Evolutionary conservation across 2,329 filamentous ascomycete genomes (phyloP).

Genomic region (Alternaria conjuncta): DNA sequence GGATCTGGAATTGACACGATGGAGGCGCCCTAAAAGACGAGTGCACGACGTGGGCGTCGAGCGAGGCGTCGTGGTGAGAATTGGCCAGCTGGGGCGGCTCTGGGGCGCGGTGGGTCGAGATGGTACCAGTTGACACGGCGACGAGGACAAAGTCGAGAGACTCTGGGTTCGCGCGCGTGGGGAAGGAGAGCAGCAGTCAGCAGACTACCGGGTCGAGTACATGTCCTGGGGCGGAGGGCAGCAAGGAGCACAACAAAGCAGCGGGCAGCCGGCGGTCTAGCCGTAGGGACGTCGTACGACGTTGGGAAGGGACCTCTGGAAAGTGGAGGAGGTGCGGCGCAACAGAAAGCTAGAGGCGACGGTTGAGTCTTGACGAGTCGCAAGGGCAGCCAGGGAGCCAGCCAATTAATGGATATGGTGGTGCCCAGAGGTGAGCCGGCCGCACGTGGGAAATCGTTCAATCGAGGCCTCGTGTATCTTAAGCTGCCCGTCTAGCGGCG

Average conservation of each 20-base stretch:
- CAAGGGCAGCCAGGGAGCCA: constrained; percentile 25
- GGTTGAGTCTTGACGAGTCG: constrained; percentile 12
- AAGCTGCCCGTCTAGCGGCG: constrained; percentile 42
- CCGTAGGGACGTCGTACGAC: constrained; percentile 33
- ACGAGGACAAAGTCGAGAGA: constrained; percentile 12
- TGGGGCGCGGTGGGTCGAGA: constrained; percentile 25
- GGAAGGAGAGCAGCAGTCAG: constrained; percentile 13
- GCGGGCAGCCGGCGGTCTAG: constrained; percentile 35
- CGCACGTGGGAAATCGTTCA: constrained; percentile 50
- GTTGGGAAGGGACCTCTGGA: constrained; percentile 26
- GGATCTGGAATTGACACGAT: constrained; percentile 30
- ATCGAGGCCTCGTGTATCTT: constrained; percentile 49
- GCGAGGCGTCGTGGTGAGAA: constrained; percentile 23
- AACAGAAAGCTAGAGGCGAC: constrained; percentile 27
- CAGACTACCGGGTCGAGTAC: constrained; percentile 25
- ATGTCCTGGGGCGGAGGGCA: constrained; percentile 25
- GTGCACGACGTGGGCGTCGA: constrained; percentile 32
- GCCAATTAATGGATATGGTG: constrained; percentile 39
- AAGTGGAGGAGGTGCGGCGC: constrained; percentile 26
- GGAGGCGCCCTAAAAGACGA: constrained; percentile 21
- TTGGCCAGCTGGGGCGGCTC: constrained; percentile 12
- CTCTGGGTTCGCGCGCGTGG: constrained; percentile 6
- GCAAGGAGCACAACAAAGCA: constrained; percentile 27
- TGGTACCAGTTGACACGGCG: constrained; percentile 27
- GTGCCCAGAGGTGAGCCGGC: constrained; percentile 33